Base-by-base conservation (phyloP, 805 yeast species). In the Groenewaldozyma tartarivorans region DNA sequence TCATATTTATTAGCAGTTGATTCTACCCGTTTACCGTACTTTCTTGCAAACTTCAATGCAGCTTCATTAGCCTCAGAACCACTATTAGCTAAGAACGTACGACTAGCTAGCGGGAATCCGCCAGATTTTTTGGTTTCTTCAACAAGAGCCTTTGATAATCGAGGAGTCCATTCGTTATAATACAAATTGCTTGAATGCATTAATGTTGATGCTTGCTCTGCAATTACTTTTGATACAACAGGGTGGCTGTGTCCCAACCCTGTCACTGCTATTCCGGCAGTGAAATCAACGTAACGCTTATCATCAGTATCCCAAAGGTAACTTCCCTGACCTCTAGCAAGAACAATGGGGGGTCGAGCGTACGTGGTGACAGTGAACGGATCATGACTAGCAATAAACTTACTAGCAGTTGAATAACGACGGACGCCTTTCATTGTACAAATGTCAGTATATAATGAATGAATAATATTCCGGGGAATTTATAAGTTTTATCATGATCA, bases 231-330 rank as follows among this genome's bases (percentile, higher is more conserved):
- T 4, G 94, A 73, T 29, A 92, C 72, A 47, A 77, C 80, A 3
- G 78, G 76, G 52, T 92, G 73, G 20, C 87, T 68, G 57, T 92
- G 97, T 2, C 98, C 98, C 48, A 92, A 67, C 1, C 84, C 80
- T n/a, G 95, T 90, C 13, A 92, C 98, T 1, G 98, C 97, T 50
- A 92, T 90, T 40, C 98, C 98, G 1, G 96, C 87, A 1, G 90
- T 79, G 62, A 92, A 90, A 58, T 92, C 98, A 38, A 92, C 70
- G 55, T 80, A 92, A 57, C 80, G 72, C 36, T 61, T 59, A 45
- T 81, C 81, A 52, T 84, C 86, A 37, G 81, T 62, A 60, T 92
- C 98, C 68, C 79, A 87, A 41, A 92, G 58, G 40, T 68, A 68
- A n/a, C 87, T 75, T 16, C 95, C 95, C 51, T 76, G 62, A 27